Evolutionary conservation across 139 green algal genomes (phyloP).

Genomic region (Yamagishiella unicocca): DNA sequence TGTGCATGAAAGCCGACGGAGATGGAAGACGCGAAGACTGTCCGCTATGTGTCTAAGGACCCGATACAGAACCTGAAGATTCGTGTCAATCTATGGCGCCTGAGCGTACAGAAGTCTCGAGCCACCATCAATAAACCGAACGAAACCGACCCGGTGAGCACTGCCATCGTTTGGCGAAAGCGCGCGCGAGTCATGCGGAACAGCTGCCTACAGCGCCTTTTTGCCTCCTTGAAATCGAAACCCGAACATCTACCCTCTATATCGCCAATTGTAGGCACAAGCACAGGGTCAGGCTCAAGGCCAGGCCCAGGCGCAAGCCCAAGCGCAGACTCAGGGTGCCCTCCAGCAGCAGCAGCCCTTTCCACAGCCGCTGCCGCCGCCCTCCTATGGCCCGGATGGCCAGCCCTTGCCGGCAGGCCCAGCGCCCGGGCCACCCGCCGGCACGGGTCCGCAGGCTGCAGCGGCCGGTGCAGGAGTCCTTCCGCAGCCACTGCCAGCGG

Average conservation of each 20-base stretch:
- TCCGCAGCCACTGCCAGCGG: not conserved
- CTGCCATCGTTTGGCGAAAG: not conserved
- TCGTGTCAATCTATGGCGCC: slow-evolving; percentile 47
- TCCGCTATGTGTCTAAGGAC: slow-evolving; percentile 71
- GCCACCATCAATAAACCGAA: slow-evolving; percentile 6
- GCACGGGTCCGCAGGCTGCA: not conserved
- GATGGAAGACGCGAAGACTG: slow-evolving; percentile 68
- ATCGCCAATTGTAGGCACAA: not conserved
- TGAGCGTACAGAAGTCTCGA: slow-evolving; percentile 45
- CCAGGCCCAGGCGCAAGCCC: not conserved
- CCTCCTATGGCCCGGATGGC: not conserved
- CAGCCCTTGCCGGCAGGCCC: not conserved
- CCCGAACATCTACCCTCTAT: too few relatives aligned
- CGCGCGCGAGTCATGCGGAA: not conserved
- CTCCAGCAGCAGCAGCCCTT: slow-evolving; percentile 9
- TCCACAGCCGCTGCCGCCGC: slow-evolving; percentile 2
- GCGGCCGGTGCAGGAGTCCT: not conserved
- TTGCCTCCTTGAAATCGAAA: too few relatives aligned
- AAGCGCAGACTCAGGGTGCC: not conserved
- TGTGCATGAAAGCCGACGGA: not conserved
- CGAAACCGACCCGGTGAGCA: not conserved
- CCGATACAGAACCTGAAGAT: slow-evolving; percentile 66
- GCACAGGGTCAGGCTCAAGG: not conserved
- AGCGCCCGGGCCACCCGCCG: not conserved
- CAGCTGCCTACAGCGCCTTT: too few relatives aligned